Percentiles rank a stretch among this genome's conserved stretches.
Evolutionary conservation across 768 basidiomycete species (phyloP).

Genomic region (Tricholoma sp.): DNA sequence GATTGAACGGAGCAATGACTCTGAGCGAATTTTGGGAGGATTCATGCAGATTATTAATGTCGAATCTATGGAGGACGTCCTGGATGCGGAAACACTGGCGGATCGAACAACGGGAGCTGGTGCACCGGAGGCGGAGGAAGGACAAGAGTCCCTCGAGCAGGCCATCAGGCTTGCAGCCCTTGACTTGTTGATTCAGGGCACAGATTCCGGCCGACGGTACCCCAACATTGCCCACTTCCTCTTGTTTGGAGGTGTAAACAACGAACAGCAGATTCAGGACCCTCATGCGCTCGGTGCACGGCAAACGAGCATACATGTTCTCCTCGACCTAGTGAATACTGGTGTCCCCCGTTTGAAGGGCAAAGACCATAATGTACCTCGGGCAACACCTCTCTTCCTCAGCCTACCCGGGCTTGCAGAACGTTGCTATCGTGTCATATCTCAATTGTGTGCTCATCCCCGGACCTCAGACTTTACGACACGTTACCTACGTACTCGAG

Average conservation of each 20-base stretch:
- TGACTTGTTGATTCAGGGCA: slow-evolving; percentile 77
- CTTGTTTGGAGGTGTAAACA: slow-evolving; percentile 62
- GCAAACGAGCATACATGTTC: slow-evolving; percentile 71
- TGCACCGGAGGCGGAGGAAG: slow-evolving; percentile 49
- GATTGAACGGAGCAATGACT: slow-evolving; percentile 76
- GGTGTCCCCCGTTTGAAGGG: slow-evolving; percentile 60
- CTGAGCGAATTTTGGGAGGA: slow-evolving; percentile 78
- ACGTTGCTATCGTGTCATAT: slow-evolving; percentile 74
- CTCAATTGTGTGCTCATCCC: slow-evolving; percentile 85
- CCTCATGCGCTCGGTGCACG: slow-evolving; percentile 69
- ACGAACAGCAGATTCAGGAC: slow-evolving; percentile 67
- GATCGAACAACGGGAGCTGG: slow-evolving; percentile 72
- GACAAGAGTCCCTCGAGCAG: slow-evolving; percentile 45
- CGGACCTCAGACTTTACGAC: slow-evolving; percentile 76
- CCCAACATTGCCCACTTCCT: slow-evolving; percentile 89
- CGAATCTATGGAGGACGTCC: slow-evolving; percentile 59
- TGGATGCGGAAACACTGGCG: slow-evolving; percentile 50
- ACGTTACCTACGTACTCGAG: slow-evolving; percentile 80
- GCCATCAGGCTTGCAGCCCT: slow-evolving; percentile 73
- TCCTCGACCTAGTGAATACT: slow-evolving; percentile 70
- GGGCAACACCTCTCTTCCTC: slow-evolving; percentile 51
- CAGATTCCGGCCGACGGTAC: slow-evolving; percentile 51
- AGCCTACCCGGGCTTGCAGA: slow-evolving; percentile 77
- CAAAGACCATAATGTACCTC: slow-evolving; percentile 27
- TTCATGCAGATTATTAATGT: slow-evolving; percentile 63